A percentile compares a stretch with the other conserved stretches of the same genome.
phyloP scores from a whole-genome alignment of 768 basidiomycete species.

The Amanita rubescens region DNA sequence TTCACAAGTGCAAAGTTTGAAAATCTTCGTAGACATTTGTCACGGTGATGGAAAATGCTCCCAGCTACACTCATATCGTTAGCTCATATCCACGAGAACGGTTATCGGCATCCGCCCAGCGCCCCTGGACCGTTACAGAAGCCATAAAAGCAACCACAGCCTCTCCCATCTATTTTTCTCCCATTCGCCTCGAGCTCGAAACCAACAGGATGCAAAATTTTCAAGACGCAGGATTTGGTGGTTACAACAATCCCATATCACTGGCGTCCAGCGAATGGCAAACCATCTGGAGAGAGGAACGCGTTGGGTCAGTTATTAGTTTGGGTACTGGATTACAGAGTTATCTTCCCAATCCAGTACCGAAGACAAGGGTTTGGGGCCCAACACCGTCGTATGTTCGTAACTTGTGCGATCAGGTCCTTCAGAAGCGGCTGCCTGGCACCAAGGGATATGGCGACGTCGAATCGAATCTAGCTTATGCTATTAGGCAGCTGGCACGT shows the following conservation, averaged over 20 bases:
- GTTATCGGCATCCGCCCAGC: not conserved
- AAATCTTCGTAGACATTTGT: constrained; percentile 14
- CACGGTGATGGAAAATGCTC: constrained; percentile 16
- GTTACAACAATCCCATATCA: constrained; percentile 18
- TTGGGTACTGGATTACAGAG: constrained; percentile 13
- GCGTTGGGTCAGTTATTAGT: constrained; percentile 10
- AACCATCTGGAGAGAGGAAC: constrained; percentile 14
- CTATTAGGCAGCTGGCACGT: not conserved
- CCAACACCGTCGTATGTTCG: not conserved
- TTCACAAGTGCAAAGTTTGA: not conserved
- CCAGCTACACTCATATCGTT: constrained; percentile 16
- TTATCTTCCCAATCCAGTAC: not conserved
- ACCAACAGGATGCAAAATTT: constrained; percentile 12
- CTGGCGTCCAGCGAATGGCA: constrained; percentile 12
- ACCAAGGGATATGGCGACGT: not conserved
- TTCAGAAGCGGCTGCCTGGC: not conserved
- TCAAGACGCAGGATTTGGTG: constrained; percentile 18
- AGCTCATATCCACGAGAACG: constrained; percentile 13
- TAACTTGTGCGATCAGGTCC: not conserved
- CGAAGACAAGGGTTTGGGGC: constrained; percentile 2
- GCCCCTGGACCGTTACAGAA: constrained; percentile 17
- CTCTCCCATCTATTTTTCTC: constrained; percentile 14
- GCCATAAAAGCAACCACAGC: constrained; percentile 15
- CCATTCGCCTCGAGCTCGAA: constrained; percentile 9
- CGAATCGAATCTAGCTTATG: not conserved